Percentiles rank a stretch among this genome's conserved stretches.
Conservation (phyloP, 257 asterid species). For the Linderniella brevidens region DNA sequence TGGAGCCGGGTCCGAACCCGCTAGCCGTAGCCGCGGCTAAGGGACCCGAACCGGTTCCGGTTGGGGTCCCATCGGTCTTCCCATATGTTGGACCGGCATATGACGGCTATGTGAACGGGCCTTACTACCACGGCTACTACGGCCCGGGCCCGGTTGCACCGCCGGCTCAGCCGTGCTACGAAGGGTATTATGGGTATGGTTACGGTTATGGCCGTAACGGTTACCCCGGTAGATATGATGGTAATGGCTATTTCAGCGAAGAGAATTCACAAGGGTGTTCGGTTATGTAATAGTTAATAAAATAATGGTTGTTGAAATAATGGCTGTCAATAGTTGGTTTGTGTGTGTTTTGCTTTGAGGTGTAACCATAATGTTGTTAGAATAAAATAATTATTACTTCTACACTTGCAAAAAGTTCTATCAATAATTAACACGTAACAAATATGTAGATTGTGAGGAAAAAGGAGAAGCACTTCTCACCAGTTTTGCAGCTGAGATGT, state of each 20-base stretch:
- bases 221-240: too few species aligned
- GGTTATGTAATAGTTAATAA: slow-evolving; percentile 23
- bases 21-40: slow-evolving; percentile 8
- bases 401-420: too few species aligned
- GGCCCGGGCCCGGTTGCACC: slow-evolving; percentile 28
- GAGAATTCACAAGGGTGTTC: slow-evolving; percentile 40
- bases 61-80: slow-evolving; percentile 22
- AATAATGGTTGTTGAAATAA: too few species aligned
- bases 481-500: slow-evolving; percentile 84
- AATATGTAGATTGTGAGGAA: background rate
- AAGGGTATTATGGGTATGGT: slow-evolving; percentile 14
- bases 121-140: too few species aligned
- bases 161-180: slow-evolving; percentile 26
- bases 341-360: too few species aligned
- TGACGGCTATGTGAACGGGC: slow-evolving; percentile 10
- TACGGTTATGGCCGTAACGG: too few species aligned
- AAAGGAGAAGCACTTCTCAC: slow-evolving; percentile 22
- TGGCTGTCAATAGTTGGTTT: too few species aligned
- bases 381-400: too few species aligned
- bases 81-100: slow-evolving; percentile 27
- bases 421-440: too few species aligned
- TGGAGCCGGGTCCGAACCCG: slow-evolving; percentile 11
- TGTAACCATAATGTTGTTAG: too few species aligned
- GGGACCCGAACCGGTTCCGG: slow-evolving; percentile 18
- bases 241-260: slow-evolving; percentile 22